phyloP scores from a whole-genome alignment of 2,329 filamentous ascomycete genomes.

The Myrmaecium sp. region DNA sequence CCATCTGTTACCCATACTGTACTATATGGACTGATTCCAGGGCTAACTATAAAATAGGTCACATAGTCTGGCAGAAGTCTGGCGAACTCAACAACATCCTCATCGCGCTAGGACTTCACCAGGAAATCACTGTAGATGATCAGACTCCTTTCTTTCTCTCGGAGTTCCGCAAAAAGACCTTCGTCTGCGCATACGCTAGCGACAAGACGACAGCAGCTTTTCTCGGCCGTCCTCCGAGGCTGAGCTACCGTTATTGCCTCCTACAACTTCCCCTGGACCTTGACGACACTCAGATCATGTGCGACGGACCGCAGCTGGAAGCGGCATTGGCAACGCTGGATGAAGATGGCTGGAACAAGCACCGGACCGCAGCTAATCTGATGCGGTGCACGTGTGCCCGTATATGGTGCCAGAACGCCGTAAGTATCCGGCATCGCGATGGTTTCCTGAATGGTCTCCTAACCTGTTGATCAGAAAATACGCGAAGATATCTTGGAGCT shows the following conservation, averaged over 20 bases:
- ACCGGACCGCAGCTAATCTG: slow-evolving; percentile 6
- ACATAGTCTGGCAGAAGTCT: slow-evolving; percentile 17
- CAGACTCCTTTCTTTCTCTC: slow-evolving; percentile 18
- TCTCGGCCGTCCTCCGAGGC: slow-evolving; percentile 36
- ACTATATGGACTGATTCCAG: slow-evolving; percentile 4
- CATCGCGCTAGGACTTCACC: slow-evolving; percentile 20
- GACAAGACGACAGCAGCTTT: slow-evolving; percentile 38
- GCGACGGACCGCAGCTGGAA: slow-evolving; percentile 25
- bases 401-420: slow-evolving; percentile 30
- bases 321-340: slow-evolving; percentile 26
- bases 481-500: slow-evolving; percentile 44
- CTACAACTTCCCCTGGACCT: slow-evolving; percentile 39
- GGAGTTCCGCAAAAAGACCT: slow-evolving; percentile 17
- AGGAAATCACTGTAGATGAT: slow-evolving; percentile 16
- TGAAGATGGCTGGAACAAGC: slow-evolving; percentile 32
- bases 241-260: slow-evolving; percentile 36
- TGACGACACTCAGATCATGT: slow-evolving; percentile 30
- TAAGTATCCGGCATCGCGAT: slow-evolving; percentile 5
- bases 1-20: background rate
- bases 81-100: slow-evolving; percentile 13
- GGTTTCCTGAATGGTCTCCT: background rate
- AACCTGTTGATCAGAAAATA: slow-evolving; percentile 15
- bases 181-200: slow-evolving; percentile 15
- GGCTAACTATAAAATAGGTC: slow-evolving; percentile 11
- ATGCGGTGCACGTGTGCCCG: slow-evolving; percentile 30